phyloP scores from a whole-genome alignment of 768 basidiomycete species.

The Cubamyces sp. region DNA sequence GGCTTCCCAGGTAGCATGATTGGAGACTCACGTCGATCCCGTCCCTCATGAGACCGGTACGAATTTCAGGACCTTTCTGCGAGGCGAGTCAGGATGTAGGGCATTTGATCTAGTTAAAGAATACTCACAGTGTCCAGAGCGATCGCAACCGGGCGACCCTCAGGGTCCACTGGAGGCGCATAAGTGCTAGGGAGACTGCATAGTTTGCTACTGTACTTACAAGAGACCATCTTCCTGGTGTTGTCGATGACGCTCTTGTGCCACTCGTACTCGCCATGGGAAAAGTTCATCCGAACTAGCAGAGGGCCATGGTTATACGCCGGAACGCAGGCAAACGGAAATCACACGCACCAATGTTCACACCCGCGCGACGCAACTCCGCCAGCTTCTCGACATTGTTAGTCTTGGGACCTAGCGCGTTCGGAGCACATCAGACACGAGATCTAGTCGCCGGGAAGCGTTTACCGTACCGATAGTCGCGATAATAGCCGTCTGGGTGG shows the following conservation, averaged over 20 bases:
- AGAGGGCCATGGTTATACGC: conserved; percentile 5
- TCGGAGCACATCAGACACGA: conserved; percentile 20
- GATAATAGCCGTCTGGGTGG: conserved; percentile 89
- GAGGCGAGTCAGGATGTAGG: conserved; percentile 11
- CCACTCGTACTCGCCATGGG: conserved; percentile 97
- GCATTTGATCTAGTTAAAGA: not conserved
- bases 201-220: conserved; percentile 46
- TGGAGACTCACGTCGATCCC: conserved; percentile 73
- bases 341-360: conserved; percentile 86
- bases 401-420: conserved; percentile 82
- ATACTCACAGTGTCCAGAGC: conserved; percentile 90
- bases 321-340: not conserved
- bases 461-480: conserved; percentile 86
- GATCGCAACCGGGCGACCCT: conserved; percentile 93
- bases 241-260: conserved; percentile 99
- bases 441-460: conserved; percentile 14
- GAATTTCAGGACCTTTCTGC: conserved; percentile 99
- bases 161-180: conserved; percentile 54
- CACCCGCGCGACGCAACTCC: conserved; percentile 86
- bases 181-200: conserved; percentile 3
- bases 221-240: conserved; percentile 80
- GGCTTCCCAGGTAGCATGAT: conserved; percentile 11
- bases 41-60: conserved; percentile 91
- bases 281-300: conserved; percentile 99
- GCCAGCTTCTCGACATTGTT: conserved; percentile 89